A percentile compares a stretch with the other conserved stretches of the same genome.
phyloP scores from a whole-genome alignment of 306 rosid genomes.

The Acacia acuminata region DNA sequence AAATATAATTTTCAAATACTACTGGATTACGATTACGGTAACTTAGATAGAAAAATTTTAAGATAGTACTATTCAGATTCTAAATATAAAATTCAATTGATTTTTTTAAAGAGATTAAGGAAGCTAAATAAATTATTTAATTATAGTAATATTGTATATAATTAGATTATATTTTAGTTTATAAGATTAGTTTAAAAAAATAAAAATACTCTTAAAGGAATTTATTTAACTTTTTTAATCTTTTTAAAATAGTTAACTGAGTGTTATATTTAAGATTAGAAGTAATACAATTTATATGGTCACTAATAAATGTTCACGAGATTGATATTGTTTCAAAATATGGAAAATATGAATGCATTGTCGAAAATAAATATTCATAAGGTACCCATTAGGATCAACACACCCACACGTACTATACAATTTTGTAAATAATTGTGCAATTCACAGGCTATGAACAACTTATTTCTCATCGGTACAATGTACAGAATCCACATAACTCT shows the following conservation, averaged over 20 bases:
- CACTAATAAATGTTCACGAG: neutral
- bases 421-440: neutral
- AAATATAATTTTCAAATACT: neutral
- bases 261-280: neutral
- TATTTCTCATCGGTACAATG: neutral
- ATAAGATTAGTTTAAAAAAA: no score
- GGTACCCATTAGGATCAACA: neutral
- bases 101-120: no score
- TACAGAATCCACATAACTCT: neutral
- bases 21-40: neutral
- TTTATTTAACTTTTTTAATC: no score
- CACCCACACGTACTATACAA: neutral
- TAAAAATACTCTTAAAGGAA: no score
- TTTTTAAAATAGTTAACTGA: fast-evolving
- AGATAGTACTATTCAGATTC: no score
- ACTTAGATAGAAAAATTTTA: neutral
- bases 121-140: no score
- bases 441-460: neutral
- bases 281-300: neutral
- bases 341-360: neutral
- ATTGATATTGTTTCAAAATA: neutral
- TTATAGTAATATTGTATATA: no score
- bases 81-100: no score
- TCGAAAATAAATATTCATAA: no score
- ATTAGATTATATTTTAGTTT: no score